Evolutionary conservation across 202 grass and related monocot species (phyloP).

Genomic region (Zizania palustris): DNA sequence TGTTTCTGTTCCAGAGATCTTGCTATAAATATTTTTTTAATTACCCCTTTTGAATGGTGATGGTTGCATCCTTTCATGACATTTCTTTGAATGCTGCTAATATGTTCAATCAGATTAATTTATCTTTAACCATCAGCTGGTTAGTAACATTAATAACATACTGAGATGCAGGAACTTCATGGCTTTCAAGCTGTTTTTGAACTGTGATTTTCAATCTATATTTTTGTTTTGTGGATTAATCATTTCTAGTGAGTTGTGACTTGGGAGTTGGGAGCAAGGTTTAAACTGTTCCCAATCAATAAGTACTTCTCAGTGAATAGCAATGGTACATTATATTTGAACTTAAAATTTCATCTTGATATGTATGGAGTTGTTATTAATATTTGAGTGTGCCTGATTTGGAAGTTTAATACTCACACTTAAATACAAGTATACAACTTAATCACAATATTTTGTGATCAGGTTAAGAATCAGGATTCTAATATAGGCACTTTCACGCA

Average conservation of each 20-base stretch:
- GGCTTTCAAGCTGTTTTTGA: slow-evolving; percentile 4
- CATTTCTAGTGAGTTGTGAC: background rate
- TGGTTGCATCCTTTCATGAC: background rate
- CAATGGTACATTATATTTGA: slow-evolving; percentile 7
- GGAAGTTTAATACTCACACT: background rate
- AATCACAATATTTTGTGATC: slow-evolving; percentile 1
- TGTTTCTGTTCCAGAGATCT: background rate
- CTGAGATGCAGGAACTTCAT: background rate
- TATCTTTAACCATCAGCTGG: background rate
- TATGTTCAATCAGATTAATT: slow-evolving; percentile 2
- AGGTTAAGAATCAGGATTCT: background rate
- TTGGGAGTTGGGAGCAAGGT: background rate
- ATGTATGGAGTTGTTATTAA: background rate
- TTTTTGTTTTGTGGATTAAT: background rate
- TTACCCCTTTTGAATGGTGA: background rate
- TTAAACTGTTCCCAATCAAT: background rate
- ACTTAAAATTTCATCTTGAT: slow-evolving; percentile 6
- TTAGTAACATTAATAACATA: background rate
- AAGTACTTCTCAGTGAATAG: background rate
- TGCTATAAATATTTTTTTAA: background rate
- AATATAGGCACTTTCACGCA: background rate
- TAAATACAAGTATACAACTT: background rate
- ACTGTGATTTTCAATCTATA: background rate
- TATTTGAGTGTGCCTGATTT: background rate
- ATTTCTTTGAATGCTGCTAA: slow-evolving; percentile 3